Conservation (phyloP, 768 basidiomycete species). For the Rossbeevera mucosa region DNA sequence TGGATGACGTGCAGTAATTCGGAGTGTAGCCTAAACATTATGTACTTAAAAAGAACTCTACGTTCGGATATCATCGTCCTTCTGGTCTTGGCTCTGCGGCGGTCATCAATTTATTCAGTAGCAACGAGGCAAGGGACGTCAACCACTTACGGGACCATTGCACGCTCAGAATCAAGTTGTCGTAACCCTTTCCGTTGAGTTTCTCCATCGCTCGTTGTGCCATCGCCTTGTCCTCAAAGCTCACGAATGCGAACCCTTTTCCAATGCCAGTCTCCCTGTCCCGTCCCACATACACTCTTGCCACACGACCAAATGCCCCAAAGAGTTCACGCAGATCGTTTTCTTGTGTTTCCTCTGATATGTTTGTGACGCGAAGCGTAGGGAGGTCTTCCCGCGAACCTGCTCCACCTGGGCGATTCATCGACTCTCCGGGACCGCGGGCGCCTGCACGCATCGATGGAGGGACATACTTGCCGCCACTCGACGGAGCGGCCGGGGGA, state of each 20-base stretch:
- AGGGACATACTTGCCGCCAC: conserved; percentile 88
- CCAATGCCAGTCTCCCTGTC: conserved; percentile 93
- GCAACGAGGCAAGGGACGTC: background rate
- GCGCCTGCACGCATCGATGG: conserved; percentile 82
- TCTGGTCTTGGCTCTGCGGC: conserved; percentile 43
- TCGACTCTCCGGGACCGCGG: conserved; percentile 70
- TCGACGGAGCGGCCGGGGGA: conserved; percentile 34
- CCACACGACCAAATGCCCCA: conserved; percentile 76
- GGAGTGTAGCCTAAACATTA: too few relatives aligned
- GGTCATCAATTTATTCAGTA: conserved; percentile 1
- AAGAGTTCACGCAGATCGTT: conserved; percentile 92
- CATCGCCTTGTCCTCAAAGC: conserved; percentile 75
- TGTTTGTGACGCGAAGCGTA: conserved; percentile 94
- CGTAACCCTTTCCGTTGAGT: conserved; percentile 87
- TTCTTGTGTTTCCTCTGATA: conserved; percentile 93
- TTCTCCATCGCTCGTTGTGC: conserved; percentile 91
- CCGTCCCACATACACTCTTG: conserved; percentile 88
- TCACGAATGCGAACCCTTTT: conserved; percentile 97
- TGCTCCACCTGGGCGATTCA: conserved; percentile 44
- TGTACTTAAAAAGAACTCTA: too few relatives aligned
- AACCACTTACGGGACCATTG: conserved; percentile 58
- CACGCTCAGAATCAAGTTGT: conserved; percentile 77
- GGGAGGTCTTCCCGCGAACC: conserved; percentile 85
- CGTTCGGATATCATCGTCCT: conserved; percentile 25
- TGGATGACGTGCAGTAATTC: conserved; percentile 1